These are phyloP conservation scores for Penicillium sp. DNA, from an alignment of 2,329 filamentous ascomycete species.

Conservation along the genomic window DNA sequence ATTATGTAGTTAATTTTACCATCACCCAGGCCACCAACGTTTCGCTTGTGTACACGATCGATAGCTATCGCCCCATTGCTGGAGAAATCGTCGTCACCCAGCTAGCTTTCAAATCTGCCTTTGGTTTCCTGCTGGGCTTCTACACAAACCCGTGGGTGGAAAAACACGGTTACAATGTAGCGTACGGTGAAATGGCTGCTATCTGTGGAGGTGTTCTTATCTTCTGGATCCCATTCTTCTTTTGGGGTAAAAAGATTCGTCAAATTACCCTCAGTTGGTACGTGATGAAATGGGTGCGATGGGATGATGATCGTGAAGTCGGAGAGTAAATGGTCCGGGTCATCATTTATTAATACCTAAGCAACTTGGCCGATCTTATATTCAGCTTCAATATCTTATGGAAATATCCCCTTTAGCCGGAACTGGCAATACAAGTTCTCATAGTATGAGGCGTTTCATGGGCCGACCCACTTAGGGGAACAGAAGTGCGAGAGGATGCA, in stretches of 20 bases:
- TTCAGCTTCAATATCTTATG: background rate
- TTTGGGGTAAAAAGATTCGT: slow-evolving; percentile 15
- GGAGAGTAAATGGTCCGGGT: slow-evolving; percentile 8
- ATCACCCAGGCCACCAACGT: slow-evolving; percentile 19
- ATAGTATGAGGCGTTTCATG: background rate
- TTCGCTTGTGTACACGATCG: slow-evolving; percentile 18
- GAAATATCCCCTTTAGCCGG: too few species aligned
- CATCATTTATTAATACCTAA: background rate
- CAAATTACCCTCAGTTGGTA: slow-evolving; percentile 15
- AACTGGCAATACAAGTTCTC: too few species aligned
- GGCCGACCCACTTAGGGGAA: background rate
- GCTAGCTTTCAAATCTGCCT: slow-evolving; percentile 18
- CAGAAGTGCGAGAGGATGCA: background rate
- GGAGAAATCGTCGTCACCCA: slow-evolving; percentile 18
- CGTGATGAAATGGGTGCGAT: slow-evolving; percentile 17
- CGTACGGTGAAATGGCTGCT: slow-evolving; percentile 18
- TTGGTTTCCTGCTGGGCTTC: slow-evolving; percentile 16
- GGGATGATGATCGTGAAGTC: slow-evolving; percentile 17
- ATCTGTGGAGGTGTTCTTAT: slow-evolving; percentile 16
- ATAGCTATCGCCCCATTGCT: slow-evolving; percentile 19
- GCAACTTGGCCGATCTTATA: background rate
- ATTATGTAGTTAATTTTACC: slow-evolving; percentile 14
- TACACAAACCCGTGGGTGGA: slow-evolving; percentile 20
- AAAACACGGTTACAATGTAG: slow-evolving; percentile 15
- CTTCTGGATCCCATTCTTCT: slow-evolving; percentile 15